Evolutionary conservation across 352 stramenopile species (phyloP), one percentile per base, ranked within the genome.

Genomic region (Plasmopara halstedii): DNA sequence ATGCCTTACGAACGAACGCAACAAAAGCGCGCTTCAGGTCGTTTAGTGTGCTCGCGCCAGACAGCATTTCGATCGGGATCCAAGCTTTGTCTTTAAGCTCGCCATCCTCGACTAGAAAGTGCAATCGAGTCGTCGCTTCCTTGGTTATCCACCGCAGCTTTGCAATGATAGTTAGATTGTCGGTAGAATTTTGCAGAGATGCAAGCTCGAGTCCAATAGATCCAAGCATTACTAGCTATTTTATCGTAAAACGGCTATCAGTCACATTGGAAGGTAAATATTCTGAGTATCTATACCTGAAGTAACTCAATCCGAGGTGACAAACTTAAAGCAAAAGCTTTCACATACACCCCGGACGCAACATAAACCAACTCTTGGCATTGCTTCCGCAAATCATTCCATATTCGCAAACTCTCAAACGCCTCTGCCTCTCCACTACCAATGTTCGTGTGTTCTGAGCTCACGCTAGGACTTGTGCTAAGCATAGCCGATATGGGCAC

Each of bases 401-500:
- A 27, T 19, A 73, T 18, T 17, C 40, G 21, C 13, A 71, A 41
- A 43, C 55, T 51, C 13, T 50, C 46, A 47, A 67, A 74, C 2
- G 49, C 54, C 41, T 65, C 36, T 3, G 39, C 47, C 32, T 46
- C 22, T 46, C 23, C 33, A 10, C 17, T 64, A 13, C 6, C 51
- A 17, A 3, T 46, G 29, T 35, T 53, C 0, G 33, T 64, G 20
- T 61, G 49, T 9, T 36, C 52, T 27, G 49, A 58, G 14, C 54
- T 56, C 9, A 64, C 50, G 29, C 50, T 61, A 8, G 59, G 54
- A 58, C 59, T 64, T 6, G 54, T 71, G 22, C 58, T 66, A 19
- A 74, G 57, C 64, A 74, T 74, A 1, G 61, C 64, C 17, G 69
- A 46, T 57, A 74, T 74, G 6, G 64, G 70, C 6, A 71, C 64